Base-by-base conservation (phyloP, 495 filamentous ascomycete species). In the Penicillium pancosmium region DNA sequence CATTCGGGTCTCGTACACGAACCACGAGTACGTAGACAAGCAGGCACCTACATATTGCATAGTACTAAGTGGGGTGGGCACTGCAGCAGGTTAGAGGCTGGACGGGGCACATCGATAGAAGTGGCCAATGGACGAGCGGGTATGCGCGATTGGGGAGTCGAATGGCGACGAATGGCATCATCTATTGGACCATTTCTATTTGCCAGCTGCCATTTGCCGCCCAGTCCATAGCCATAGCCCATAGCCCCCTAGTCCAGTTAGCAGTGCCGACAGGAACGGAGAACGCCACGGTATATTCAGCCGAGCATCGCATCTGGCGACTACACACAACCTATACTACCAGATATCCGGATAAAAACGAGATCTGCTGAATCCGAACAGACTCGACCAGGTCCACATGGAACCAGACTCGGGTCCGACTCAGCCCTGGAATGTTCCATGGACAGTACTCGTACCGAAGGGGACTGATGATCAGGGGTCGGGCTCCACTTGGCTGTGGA, bases 101-200 rank as follows among this genome's bases (percentile, higher is more conserved):
- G 23, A 46, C 3, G 41, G 41, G 36, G 36, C 36, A 31, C 36
- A 13, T 4, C 36, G 36, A 38, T n/a, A n/a, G 41, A 18, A 19
- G 15, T 16, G n/a, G 41, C 41, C 41, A 16, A 44, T 44, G 16
- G n/a, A 44, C 41, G 23, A 38, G 13, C 8, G 21, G 44, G 38
- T 36, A 10, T 50, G 10, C 43, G 47, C 18, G 52, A 52, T 56
- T 11, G 15, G 12, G 13, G 41, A 46, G 40, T 18, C 18, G 51
- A 35, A 61, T 66, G 64, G 60, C 57, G 57, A 56, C 43, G 54
- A 50, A 60, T 63, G 40, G 60, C 60, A 60, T 57, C 56, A 62
- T 48, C 23, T 7, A 27, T 44, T 44, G 41, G 41, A 44, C 41
- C n/a, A 18, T n/a, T 16, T 44, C 15, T 16, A 44, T 44, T 16